Evolutionary conservation across 768 basidiomycete species (phyloP), one percentile per base, ranked within the genome.

Genomic region (Mycena chlorophos): DNA sequence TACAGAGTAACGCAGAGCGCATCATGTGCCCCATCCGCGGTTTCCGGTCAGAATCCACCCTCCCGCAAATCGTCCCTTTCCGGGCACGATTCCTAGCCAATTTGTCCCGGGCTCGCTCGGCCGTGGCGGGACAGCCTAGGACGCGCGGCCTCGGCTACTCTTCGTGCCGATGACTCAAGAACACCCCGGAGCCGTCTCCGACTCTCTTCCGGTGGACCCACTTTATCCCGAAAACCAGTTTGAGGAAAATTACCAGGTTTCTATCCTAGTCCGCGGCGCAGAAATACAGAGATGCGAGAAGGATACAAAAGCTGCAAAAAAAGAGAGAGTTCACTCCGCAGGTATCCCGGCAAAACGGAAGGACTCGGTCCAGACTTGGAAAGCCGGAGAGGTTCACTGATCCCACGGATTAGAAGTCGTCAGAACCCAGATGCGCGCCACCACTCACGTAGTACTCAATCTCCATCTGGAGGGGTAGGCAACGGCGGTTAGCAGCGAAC

Each of bases 391-490:
- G 30, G 27, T 49, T 52, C 49, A 56, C 52, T 63, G 42, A 42
- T 40, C 56, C 47, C 42, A 56, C 38, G 47, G 55, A 53, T 57
- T 55, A 56, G 50, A 40, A 29, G n/a, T n/a, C 31, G 31, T 14
- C 23, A 20, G 25, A 29, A 17, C 34, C 49, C 49, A 47, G 25
- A 43, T 42, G 23, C 40, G 46, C 43, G 45, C 17, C 49, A 58
- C 39, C 13, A 81, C 89, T 74, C 52, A 91, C 89, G 72, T 94
- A 94, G 74, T 94, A 94, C 66, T 98, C 95, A 55, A 98, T 91
- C 76, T 98, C 95, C 64, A 98, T 79, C 95, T 98, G 64, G 43
- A 20, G 13, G n/a, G 13, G 22, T 8, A 43, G 27, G 10, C 5
- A 34, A 50, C 16, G 2, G 12, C 14, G 5, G 55, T 52, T 43